Base-by-base conservation (phyloP, 352 stramenopile genomes). In the Globisporangium middletonii region DNA sequence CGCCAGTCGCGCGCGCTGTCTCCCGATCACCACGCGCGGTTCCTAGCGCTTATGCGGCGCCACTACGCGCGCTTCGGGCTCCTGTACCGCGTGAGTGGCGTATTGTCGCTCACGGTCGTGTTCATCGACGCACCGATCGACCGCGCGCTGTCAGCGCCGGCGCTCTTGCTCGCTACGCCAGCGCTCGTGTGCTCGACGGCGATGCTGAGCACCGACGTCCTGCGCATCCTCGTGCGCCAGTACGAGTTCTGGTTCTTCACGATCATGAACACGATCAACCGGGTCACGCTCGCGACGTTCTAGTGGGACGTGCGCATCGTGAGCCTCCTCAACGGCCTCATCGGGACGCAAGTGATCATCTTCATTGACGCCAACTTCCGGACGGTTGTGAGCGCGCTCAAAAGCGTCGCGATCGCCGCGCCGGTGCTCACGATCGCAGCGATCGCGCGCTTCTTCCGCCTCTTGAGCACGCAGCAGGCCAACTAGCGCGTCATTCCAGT, bases 221-320 rank as follows among this genome's bases (percentile, higher is more conserved):
- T 52, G 26, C 18, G 11, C 6, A 53, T 55, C 1, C 38, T 62
- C 27, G 13, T 42, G 27, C 28, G 19, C 26, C 48, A 55, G 41
- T 62, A 57, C 38, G 48, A 62, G 57, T 62, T 62, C 42, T 62
- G 57, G 57, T 62, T 62, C 57, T 62, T 62, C 43, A 52, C 57
- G 6, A 46, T 52, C 48, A 45, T 62, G 37, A 62, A 55, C 49
- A 47, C 19, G 57, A 57, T 62, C 49, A 62, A 50, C 38, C 57
- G 41, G 49, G 23, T 28, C 11, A 33, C 57, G 46, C 19, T 62
- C 43, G 48, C 49, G 28, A 45, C 47, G 30, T 53, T 57, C 47
- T 62, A 48, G 15, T 46, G 41, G 15, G 57, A 62, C 19, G 23
- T 35, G 26, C 49, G 57, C 49, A 46, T 57, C n/a, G 8, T 57